Percentiles rank a stretch among this genome's conserved stretches.
These are phyloP conservation scores for Cercospora citrullina DNA, from an alignment of 2,329 filamentous ascomycete genomes.

Conservation along the genomic window DNA sequence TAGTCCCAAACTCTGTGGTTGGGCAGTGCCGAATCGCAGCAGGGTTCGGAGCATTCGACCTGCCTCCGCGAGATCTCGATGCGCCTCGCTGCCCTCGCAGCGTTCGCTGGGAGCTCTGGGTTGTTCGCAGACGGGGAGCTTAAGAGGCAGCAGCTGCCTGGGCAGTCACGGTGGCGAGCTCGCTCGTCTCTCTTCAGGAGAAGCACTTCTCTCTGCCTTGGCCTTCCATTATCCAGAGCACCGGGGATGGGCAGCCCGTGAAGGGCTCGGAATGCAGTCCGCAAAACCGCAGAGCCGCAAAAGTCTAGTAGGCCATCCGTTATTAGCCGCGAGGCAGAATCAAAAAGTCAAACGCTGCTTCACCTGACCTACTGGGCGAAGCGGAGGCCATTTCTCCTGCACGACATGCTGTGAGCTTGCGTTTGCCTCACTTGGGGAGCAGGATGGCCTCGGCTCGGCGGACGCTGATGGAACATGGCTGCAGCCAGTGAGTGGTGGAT, in stretches of 20 bases:
- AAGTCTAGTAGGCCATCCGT: not conserved
- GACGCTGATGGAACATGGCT: not conserved
- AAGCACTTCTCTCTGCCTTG: not conserved
- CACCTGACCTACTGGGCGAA: not conserved
- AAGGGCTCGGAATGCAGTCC: not conserved
- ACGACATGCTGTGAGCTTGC: not conserved
- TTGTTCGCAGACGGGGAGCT: not conserved
- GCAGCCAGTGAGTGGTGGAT: not conserved
- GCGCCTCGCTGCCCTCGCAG: not conserved
- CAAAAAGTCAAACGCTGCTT: not conserved
- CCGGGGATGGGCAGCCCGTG: not conserved
- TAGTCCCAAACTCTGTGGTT: not conserved
- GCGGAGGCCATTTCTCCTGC: not conserved
- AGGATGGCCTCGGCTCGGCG: not conserved
- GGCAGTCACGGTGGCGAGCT: not conserved
- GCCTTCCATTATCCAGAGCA: not conserved
- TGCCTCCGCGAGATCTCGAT: conserved; percentile 4
- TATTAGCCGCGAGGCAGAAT: not conserved
- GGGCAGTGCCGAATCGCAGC: not conserved
- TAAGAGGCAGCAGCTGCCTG: not conserved
- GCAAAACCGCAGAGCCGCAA: not conserved
- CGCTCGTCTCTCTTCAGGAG: not conserved
- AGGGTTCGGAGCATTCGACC: not conserved
- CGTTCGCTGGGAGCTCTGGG: not conserved
- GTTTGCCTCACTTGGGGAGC: not conserved